Evolutionary conservation across 495 filamentous ascomycete species (phyloP), one percentile per base, ranked within the genome.

Genomic region (Daldinia childiae): DNA sequence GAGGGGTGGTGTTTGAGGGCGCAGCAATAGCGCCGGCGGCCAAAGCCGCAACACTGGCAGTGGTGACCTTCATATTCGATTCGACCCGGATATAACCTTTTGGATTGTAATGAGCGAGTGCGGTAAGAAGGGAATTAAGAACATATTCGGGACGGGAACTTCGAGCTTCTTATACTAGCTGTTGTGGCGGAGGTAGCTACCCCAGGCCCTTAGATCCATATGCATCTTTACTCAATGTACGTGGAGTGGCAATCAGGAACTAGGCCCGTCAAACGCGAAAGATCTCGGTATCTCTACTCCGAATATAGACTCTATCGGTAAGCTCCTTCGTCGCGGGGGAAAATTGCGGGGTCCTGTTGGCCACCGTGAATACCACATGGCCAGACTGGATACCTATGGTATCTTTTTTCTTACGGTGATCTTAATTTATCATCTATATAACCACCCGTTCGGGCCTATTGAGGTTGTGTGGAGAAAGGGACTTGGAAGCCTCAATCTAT

Each of bases 21-120:
- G 82, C 80, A 58, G 82, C 83, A 17, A 74, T 9, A 60, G 81
- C 81, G 64, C 78, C 74, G 68, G 79, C 73, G 71, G 82, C 82
- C 51, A 85, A 76, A 32, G 80, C 79, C 76, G 81, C 58, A 58
- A 79, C 64, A 60, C 81, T 75, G 34, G 80, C 73, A 58, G 78
- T 61, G 32, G 81, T 66, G 74, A 82, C 72, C 80, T 84, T 84
- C 83, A 85, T 85, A 51, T 77, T 84, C 73, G 71, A 71, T 75
- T 65, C 69, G 66, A 75, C 62, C 43, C 66, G 62, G 48, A 68
- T 74, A 68, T 64, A 66, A 62, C 68, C 72, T 43, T 24, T 64
- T 43, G 19, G 63, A 67, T 60, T 58, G 59, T 67, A 67, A 70
- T 74, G 71, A 77, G 68, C 64, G 72, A 73, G 69, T 71, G 69